These are phyloP conservation scores for Castanea crenata DNA, from an alignment of 306 rosid species.

Conservation along the genomic window DNA sequence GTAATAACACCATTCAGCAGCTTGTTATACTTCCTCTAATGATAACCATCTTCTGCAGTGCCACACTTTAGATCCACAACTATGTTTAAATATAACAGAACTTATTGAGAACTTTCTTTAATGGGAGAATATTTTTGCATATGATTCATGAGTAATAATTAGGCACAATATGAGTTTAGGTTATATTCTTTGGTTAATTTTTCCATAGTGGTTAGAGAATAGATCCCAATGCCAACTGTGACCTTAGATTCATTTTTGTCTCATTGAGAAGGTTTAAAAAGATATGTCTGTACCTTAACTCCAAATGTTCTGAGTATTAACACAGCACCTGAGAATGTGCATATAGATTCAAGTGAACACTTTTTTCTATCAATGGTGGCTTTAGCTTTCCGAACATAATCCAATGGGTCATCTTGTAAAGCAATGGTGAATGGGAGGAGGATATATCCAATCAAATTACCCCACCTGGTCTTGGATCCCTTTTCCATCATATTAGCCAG, in stretches of 20 bases:
- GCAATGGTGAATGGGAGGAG: constrained; percentile 43
- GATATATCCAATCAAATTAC: constrained; percentile 49
- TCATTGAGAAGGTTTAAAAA: background rate
- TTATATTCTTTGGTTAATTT: no score
- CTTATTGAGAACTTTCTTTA: no score
- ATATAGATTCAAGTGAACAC: constrained; percentile 50
- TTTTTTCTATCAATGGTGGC: constrained; percentile 52
- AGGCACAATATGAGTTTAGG: no score
- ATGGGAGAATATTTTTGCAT: no score
- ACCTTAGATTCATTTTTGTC: no score
- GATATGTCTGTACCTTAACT: constrained; percentile 34
- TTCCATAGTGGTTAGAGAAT: no score
- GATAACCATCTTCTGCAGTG: no score
- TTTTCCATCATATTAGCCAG: constrained; percentile 65
- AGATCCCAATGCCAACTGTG: background rate
- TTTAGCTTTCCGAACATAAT: constrained; percentile 57
- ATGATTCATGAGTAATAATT: no score
- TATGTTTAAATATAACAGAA: no score
- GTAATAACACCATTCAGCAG: background rate
- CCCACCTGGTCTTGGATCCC: constrained; percentile 61
- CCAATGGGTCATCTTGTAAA: constrained; percentile 47
- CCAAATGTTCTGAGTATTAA: constrained; percentile 39
- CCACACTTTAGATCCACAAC: no score
- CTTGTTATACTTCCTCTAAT: no score
- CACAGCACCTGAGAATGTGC: constrained; percentile 23